These are phyloP conservation scores for Phytophthora ramorum DNA, from an alignment of 352 stramenopile genomes.

Conservation along the genomic window DNA sequence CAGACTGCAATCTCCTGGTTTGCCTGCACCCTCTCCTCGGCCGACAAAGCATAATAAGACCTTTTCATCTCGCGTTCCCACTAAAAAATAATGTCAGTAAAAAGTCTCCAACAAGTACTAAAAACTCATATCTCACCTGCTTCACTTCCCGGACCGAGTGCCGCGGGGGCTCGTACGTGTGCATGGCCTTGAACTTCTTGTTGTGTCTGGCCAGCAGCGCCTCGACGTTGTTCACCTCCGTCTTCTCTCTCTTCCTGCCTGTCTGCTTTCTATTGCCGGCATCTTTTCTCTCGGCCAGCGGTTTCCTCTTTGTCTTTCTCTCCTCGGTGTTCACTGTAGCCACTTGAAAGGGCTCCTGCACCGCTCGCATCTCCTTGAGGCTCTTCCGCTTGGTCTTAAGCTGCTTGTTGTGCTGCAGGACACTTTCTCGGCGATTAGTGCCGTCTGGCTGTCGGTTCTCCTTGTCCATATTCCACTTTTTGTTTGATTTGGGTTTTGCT, in stretches of 20 bases:
- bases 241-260: constrained; percentile 16
- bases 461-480: constrained; percentile 30
- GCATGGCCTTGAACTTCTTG: constrained; percentile 76
- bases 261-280: constrained; percentile 22
- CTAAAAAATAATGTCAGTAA: constrained; percentile 30
- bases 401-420: not conserved
- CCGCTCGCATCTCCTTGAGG: constrained; percentile 29
- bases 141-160: constrained; percentile 82
- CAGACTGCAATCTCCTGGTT: constrained; percentile 76
- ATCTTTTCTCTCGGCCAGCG: constrained; percentile 19
- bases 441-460: constrained; percentile 37
- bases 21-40: constrained; percentile 59
- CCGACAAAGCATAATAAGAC: constrained; percentile 75
- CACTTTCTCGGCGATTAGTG: constrained; percentile 15
- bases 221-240: constrained; percentile 62
- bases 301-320: constrained; percentile 13
- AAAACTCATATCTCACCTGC: constrained; percentile 45
- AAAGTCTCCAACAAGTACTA: not conserved
- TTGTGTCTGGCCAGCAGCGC: constrained; percentile 74
- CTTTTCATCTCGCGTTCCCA: constrained; percentile 76
- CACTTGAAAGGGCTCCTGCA: constrained; percentile 33
- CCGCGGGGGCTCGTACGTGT: constrained; percentile 81
- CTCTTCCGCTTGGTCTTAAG: constrained; percentile 15
- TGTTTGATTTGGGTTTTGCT: not conserved
- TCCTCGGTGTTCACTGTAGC: constrained; percentile 8